Percentiles rank a stretch among this genome's conserved stretches.
Conservation (phyloP, 495 filamentous ascomycete species). For the Penicillium crystallinum region DNA sequence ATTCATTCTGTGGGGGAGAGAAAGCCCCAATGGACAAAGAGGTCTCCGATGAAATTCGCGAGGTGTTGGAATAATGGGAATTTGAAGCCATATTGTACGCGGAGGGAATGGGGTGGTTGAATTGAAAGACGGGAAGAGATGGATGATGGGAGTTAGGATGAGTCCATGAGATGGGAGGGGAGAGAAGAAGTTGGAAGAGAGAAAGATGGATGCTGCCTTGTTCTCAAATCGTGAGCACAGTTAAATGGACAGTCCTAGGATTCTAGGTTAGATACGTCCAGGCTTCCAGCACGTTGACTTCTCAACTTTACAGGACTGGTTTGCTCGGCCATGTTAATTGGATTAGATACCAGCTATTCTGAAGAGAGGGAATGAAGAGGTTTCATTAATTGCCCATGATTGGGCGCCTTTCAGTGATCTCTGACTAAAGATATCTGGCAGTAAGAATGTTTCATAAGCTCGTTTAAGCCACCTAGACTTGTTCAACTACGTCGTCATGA, state of each 20-base stretch:
- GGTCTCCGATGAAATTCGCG: background rate
- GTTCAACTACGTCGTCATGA: conserved; percentile 3
- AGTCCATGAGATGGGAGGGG: background rate
- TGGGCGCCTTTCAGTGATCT: background rate
- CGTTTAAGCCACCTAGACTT: conserved; percentile 2
- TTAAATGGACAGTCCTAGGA: background rate
- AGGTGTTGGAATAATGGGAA: background rate
- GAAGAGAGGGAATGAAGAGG: too few relatives aligned
- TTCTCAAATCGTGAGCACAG: background rate
- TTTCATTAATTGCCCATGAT: background rate
- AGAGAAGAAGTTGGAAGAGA: background rate
- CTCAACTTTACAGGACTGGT: background rate
- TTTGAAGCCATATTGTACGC: background rate
- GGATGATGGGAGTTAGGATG: background rate
- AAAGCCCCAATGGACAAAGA: conserved; percentile 15
- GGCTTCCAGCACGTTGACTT: background rate
- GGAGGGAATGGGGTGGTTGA: background rate
- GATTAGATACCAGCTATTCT: too few relatives aligned
- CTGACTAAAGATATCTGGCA: background rate
- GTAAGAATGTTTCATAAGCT: background rate
- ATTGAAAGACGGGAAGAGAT: background rate
- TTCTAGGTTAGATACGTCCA: background rate
- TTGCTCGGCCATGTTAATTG: background rate
- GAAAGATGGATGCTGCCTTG: background rate
- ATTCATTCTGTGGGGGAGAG: conserved; percentile 11